Conservation (phyloP, 2,329 filamentous ascomycete genomes). For the Xylariaceae sp. region DNA sequence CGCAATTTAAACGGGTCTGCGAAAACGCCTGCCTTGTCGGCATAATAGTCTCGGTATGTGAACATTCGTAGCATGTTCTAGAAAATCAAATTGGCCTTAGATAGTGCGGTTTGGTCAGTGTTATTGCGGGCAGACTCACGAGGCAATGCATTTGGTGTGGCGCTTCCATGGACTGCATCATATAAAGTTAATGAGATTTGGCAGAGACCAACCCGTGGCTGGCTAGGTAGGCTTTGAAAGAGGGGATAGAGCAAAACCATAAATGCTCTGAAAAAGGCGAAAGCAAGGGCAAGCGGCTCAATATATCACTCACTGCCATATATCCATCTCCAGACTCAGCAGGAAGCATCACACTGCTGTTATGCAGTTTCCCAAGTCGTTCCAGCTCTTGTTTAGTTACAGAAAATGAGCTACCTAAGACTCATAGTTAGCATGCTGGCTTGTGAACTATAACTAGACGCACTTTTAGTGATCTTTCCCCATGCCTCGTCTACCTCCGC, state of each 20-base stretch:
- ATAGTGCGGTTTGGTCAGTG: not conserved
- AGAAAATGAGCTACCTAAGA: not conserved
- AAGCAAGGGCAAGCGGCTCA: not conserved
- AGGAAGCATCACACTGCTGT: constrained; percentile 4
- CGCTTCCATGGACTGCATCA: not conserved
- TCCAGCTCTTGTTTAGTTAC: not conserved
- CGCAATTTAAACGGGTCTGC: not conserved
- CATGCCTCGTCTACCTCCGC: not conserved
- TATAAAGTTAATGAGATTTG: too few species aligned
- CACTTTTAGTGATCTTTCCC: not conserved
- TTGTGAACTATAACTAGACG: not conserved
- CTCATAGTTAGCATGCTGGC: not conserved
- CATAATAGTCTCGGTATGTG: constrained; percentile 9
- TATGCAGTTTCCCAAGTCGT: not conserved
- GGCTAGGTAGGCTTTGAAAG: too few species aligned
- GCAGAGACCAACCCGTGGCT: too few species aligned
- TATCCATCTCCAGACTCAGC: constrained; percentile 5
- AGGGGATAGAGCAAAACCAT: too few species aligned
- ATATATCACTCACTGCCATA: not conserved
- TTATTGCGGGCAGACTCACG: constrained; percentile 6
- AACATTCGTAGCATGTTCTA: not conserved
- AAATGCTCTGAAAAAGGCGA: not conserved
- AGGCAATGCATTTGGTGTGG: constrained; percentile 19
- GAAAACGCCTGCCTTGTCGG: not conserved
- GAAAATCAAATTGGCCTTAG: not conserved